Percentiles rank a stretch among this genome's conserved stretches.
Evolutionary conservation across 2,329 filamentous ascomycete genomes (phyloP).

Genomic region (Pleoardoris graminearum): DNA sequence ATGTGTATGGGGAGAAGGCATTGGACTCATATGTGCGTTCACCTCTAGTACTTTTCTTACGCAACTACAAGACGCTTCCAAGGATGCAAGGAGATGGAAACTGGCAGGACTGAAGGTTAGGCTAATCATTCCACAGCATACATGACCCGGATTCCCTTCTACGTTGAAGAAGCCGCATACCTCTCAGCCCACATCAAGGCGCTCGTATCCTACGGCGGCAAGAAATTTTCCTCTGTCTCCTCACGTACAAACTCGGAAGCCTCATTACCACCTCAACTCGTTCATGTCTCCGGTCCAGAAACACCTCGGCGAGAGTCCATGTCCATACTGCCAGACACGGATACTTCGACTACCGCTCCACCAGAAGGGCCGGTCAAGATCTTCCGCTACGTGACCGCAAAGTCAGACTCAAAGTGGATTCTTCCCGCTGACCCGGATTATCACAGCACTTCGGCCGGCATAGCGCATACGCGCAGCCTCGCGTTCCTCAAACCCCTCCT

Average conservation of each 20-base stretch:
- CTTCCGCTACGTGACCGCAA: constrained; percentile 31
- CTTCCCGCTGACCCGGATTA: constrained; percentile 36
- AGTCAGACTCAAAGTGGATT: constrained; percentile 30
- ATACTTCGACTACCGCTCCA: neutral
- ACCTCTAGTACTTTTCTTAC: neutral
- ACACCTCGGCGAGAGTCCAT: constrained; percentile 26
- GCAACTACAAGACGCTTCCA: neutral
- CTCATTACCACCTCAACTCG: constrained; percentile 31
- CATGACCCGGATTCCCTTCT: constrained; percentile 35
- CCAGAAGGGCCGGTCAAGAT: constrained; percentile 24
- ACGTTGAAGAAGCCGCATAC: constrained; percentile 34
- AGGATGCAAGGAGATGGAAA: neutral
- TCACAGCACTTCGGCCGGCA: constrained; percentile 57
- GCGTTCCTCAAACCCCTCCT: constrained; percentile 66
- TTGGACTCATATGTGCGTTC: constrained; percentile 39
- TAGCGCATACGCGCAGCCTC: constrained; percentile 69
- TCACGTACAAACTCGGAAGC: constrained; percentile 9
- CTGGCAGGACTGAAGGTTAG: too few relatives aligned
- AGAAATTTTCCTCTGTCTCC: constrained; percentile 30
- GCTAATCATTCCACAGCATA: constrained; percentile 27
- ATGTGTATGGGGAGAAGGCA: constrained; percentile 30
- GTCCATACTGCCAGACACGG: constrained; percentile 21
- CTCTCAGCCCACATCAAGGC: constrained; percentile 34
- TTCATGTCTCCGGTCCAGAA: constrained; percentile 32
- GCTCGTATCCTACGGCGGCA: constrained; percentile 37